phyloP scores from a whole-genome alignment of 1,284 basidiomycete species.

The Ceratobasidium sp. region DNA sequence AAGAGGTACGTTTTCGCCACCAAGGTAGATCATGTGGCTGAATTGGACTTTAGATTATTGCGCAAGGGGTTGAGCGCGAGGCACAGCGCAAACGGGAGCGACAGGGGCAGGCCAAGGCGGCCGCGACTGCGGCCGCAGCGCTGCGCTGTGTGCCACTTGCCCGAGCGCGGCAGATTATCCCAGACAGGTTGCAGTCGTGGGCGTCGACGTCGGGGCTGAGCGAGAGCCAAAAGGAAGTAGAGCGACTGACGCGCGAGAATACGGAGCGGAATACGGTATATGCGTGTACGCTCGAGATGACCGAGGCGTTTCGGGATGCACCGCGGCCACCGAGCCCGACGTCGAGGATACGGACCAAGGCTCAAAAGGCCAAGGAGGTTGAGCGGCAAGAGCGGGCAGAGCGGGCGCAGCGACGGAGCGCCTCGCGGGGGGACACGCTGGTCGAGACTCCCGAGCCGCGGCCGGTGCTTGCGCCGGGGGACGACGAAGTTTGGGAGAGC shows the following conservation, averaged over 20 bases:
- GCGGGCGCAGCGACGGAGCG: conserved; percentile 38
- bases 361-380: conserved; percentile 40
- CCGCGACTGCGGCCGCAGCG: conserved; percentile 50
- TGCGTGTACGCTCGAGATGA: conserved; percentile 13
- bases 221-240: conserved; percentile 28
- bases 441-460: background rate
- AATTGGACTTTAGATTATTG: conserved; percentile 22
- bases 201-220: conserved; percentile 4
- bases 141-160: conserved; percentile 19
- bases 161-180: conserved; percentile 27
- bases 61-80: conserved; percentile 23
- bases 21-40: background rate
- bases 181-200: conserved; percentile 25
- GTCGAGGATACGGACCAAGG: conserved; percentile 39
- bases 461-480: conserved; percentile 7
- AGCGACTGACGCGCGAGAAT: conserved; percentile 21
- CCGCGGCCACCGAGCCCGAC: conserved; percentile 41
- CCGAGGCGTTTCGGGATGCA: conserved; percentile 1
- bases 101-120: conserved; percentile 52
- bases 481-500: conserved; percentile 12
- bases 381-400: conserved; percentile 27
- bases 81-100: conserved; percentile 48
- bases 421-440: conserved; percentile 8
- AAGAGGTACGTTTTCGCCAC: conserved; percentile 18
- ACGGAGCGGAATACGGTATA: conserved; percentile 28